These are phyloP conservation scores for Phyllosticta citriasiana DNA, from an alignment of 2,329 filamentous ascomycete genomes.

Conservation along the genomic window DNA sequence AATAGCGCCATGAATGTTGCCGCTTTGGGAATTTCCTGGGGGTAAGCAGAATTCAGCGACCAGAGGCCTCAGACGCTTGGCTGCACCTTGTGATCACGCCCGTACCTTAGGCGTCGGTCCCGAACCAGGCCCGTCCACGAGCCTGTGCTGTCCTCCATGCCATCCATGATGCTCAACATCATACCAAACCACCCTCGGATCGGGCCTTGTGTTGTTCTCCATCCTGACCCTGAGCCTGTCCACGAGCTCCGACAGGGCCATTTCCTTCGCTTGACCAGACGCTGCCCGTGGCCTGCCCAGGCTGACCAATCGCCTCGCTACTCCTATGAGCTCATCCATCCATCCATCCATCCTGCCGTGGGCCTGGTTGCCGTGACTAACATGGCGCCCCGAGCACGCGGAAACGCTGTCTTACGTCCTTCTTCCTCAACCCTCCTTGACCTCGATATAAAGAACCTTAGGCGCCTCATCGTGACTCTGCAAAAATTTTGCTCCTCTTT, in stretches of 20 bases:
- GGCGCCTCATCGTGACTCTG: neutral
- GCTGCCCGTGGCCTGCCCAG: neutral
- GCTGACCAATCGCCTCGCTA: neutral
- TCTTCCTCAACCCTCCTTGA: neutral
- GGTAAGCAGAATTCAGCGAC: conserved; percentile 7
- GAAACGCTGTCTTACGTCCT: neutral
- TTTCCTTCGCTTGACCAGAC: neutral
- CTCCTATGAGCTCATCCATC: neutral
- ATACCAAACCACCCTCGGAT: neutral
- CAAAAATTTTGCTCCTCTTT: conserved; percentile 6
- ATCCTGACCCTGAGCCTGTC: neutral
- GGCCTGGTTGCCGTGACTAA: neutral
- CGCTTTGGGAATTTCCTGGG: conserved; percentile 8
- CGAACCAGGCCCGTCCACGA: neutral
- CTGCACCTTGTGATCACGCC: conserved; percentile 9
- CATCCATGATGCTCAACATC: neutral
- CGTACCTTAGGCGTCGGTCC: neutral
- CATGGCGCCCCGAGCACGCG: neutral
- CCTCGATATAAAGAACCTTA: conserved; percentile 9
- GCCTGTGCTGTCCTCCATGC: neutral
- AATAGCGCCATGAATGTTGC: conserved; percentile 7
- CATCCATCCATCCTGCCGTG: neutral
- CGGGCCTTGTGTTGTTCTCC: neutral
- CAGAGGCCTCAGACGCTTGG: neutral
- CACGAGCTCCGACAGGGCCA: neutral